A percentile compares a stretch with the other conserved stretches of the same genome.
Evolutionary conservation across 2,329 filamentous ascomycete genomes (phyloP).

Genomic region (Aspergillus puulaauensis): DNA sequence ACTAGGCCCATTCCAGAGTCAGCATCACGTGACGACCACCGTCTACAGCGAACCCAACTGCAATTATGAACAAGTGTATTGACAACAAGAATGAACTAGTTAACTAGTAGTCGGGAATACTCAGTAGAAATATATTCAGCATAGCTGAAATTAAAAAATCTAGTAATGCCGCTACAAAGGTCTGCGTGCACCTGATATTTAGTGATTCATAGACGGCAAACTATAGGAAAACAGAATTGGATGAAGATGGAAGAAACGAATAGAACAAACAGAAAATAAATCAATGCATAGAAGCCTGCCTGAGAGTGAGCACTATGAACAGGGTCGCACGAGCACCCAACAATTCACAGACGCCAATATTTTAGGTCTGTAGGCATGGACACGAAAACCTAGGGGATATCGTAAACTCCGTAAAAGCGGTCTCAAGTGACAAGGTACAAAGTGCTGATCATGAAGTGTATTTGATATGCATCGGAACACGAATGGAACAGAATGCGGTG

Average conservation of each 20-base stretch:
- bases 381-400: constrained; percentile 22
- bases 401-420: constrained; percentile 21
- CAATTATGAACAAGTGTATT: not conserved
- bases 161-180: not conserved
- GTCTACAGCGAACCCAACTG: not conserved
- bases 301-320: constrained; percentile 19
- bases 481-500: constrained; percentile 4
- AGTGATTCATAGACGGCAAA: not conserved
- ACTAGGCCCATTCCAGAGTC: constrained; percentile 26
- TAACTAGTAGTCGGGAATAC: too few species aligned
- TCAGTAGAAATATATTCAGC: not conserved
- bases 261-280: constrained; percentile 3
- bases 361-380: constrained; percentile 15
- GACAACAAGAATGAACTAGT: too few species aligned
- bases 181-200: not conserved
- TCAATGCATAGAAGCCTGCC: constrained; percentile 17
- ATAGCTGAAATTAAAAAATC: not conserved
- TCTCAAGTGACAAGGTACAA: constrained; percentile 16
- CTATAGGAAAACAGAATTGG: not conserved
- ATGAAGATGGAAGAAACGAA: not conserved
- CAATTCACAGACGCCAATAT: constrained; percentile 14
- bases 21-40: constrained; percentile 25
- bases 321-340: constrained; percentile 19
- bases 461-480: constrained; percentile 13
- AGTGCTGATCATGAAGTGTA: constrained; percentile 13